phyloP scores from a whole-genome alignment of 1,284 basidiomycete genomes.

The Fistulina hepatica region DNA sequence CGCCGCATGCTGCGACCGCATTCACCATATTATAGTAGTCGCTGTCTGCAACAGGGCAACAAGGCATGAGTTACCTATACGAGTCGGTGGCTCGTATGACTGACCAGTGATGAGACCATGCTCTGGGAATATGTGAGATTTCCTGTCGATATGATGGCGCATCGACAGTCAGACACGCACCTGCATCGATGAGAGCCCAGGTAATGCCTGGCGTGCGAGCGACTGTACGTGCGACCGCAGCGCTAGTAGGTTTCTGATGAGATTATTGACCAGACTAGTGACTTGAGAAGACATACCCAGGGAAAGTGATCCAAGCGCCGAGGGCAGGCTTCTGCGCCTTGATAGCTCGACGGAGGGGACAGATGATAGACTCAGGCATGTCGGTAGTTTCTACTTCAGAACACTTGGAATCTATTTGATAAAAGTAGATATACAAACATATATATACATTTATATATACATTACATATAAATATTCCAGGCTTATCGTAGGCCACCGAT shows the following conservation, averaged over 20 bases:
- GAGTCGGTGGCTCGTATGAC: background rate
- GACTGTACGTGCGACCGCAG: slow-evolving; percentile 19
- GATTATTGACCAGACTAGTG: background rate
- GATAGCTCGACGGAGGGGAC: slow-evolving; percentile 18
- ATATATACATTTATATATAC: too few species aligned
- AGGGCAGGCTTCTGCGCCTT: slow-evolving; percentile 15
- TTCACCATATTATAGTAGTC: slow-evolving; percentile 20
- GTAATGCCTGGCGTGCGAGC: slow-evolving; percentile 17
- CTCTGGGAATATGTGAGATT: slow-evolving; percentile 9
- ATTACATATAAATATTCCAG: too few species aligned
- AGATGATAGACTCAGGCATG: slow-evolving; percentile 18
- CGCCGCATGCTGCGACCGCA: slow-evolving; percentile 16
- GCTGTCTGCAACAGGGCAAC: slow-evolving; percentile 11
- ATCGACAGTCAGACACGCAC: slow-evolving; percentile 7
- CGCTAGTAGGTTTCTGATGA: slow-evolving; percentile 10
- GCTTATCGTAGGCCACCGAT: too few species aligned
- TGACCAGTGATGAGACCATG: slow-evolving; percentile 21
- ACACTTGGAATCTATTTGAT: too few species aligned
- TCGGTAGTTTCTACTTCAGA: too few species aligned
- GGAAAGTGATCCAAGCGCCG: slow-evolving; percentile 20
- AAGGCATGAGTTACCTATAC: background rate
- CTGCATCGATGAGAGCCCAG: slow-evolving; percentile 21
- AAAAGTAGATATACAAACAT: too few species aligned
- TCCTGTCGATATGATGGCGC: too few species aligned
- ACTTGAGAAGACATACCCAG: slow-evolving; percentile 12